These are phyloP conservation scores for Macrocystidia cucumis DNA, from an alignment of 1,284 basidiomycete genomes.

Conservation along the genomic window DNA sequence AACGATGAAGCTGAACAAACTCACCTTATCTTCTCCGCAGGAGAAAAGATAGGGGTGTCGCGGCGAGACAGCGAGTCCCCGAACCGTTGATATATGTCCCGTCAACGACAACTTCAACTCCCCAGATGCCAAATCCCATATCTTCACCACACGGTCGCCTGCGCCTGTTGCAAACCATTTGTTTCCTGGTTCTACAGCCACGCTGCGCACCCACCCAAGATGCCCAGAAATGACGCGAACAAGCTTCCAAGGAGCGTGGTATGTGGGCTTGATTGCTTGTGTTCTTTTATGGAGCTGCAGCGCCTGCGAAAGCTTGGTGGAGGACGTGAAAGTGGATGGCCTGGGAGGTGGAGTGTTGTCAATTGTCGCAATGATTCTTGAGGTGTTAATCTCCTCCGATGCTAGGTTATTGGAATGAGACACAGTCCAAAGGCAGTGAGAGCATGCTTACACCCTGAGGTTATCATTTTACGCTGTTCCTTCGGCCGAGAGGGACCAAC, in stretches of 20 bases:
- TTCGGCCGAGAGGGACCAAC: slow-evolving; percentile 74
- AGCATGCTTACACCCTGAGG: slow-evolving; percentile 53
- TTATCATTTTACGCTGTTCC: slow-evolving; percentile 59
- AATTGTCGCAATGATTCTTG: slow-evolving; percentile 60
- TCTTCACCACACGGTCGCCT: slow-evolving; percentile 97
- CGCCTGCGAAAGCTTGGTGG: slow-evolving; percentile 71
- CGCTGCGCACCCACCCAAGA: slow-evolving; percentile 95
- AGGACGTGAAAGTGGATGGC: slow-evolving; percentile 60
- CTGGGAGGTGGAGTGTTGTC: slow-evolving; percentile 58
- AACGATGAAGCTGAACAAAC: slow-evolving; percentile 6
- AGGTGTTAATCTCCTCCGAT: slow-evolving; percentile 38
- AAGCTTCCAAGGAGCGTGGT: slow-evolving; percentile 96
- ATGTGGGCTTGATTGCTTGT: slow-evolving; percentile 88
- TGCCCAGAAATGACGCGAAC: slow-evolving; percentile 96
- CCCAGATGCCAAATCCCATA: slow-evolving; percentile 97
- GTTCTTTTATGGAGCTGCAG: slow-evolving; percentile 88
- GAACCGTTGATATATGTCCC: slow-evolving; percentile 95
- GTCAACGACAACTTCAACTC: slow-evolving; percentile 94
- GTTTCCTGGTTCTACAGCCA: slow-evolving; percentile 96
- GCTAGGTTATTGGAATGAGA: slow-evolving; percentile 17
- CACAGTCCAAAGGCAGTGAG: slow-evolving; percentile 4
- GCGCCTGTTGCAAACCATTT: slow-evolving; percentile 98
- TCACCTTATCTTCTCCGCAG: slow-evolving; percentile 93
- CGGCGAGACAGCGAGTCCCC: slow-evolving; percentile 87
- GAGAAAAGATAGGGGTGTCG: slow-evolving; percentile 97